Evolutionary conservation across 1,284 basidiomycete genomes (phyloP).

Genomic region (Nidula niveotomentosa): DNA sequence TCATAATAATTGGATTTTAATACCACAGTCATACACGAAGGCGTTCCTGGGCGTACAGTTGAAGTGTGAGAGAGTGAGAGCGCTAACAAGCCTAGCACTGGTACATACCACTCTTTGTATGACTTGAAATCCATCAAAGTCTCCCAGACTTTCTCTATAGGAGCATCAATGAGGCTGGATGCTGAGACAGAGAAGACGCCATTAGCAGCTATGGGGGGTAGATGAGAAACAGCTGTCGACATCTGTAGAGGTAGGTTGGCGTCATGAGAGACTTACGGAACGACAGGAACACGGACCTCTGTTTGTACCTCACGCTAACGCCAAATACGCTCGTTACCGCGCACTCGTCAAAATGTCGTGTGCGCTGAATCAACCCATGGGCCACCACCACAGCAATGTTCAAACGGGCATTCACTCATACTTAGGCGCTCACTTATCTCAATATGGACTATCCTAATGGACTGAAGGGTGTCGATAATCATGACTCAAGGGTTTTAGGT

Average conservation of each 20-base stretch:
- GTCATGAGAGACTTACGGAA: too few species aligned
- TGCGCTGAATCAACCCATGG: too few species aligned
- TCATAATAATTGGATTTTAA: neutral
- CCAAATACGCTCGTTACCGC: too few species aligned
- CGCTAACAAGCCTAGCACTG: neutral
- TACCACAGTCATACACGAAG: slow-evolving; percentile 47
- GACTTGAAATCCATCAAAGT: slow-evolving; percentile 44
- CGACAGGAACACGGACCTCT: too few species aligned
- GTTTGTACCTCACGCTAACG: too few species aligned
- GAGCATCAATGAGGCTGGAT: slow-evolving; percentile 43
- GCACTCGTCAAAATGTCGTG: too few species aligned
- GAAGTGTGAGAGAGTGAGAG: slow-evolving; percentile 1
- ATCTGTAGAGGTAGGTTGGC: neutral
- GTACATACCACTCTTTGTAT: slow-evolving; percentile 51
- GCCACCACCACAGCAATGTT: too few species aligned
- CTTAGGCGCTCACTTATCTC: too few species aligned
- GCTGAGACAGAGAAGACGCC: slow-evolving; percentile 37
- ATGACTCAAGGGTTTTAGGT: too few species aligned
- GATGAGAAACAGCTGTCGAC: slow-evolving; percentile 10
- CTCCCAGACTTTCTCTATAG: slow-evolving; percentile 47
- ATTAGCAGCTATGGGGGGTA: slow-evolving; percentile 20
- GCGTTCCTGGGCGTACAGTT: slow-evolving; percentile 50
- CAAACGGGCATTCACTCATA: too few species aligned
- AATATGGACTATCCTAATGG: too few species aligned
- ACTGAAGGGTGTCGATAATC: too few species aligned